Evolutionary conservation across 2,329 filamentous ascomycete species (phyloP), one percentile per base, ranked within the genome.

Genomic region (Penicillium corylophilum): DNA sequence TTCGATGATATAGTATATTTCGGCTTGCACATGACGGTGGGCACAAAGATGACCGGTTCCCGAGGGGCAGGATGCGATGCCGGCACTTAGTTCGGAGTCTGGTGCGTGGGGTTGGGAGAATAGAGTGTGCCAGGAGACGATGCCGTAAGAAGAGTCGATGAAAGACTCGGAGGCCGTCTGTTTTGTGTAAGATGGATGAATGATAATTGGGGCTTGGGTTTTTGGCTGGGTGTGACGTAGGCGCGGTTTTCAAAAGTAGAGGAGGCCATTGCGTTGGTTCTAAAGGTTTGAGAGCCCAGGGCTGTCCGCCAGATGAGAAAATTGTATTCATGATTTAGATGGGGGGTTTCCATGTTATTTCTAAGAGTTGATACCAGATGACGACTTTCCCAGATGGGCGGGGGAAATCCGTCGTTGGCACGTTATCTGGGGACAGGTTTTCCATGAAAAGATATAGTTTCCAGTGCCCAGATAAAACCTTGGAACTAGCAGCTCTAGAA

Each of bases 1-100:
- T 0, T 66, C 54, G 0, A 71, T 62, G 16, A 78, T 61, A 47
- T 77, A 64, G 46, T 77, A 78, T 1, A 78, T 65, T 56, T 77
- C 75, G 0, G 75, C 69, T 33, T 77, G 74, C 4, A 51, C 38
- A 46, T 77, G 75, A 0, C 71, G 65, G 55, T 78, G 75, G 1
- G 56, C 53, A 38, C 67, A 69, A 6, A 76, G 59, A 48, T 70
- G 60, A 7, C 74, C 74, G 7, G 57, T 65, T 5, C 44, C 39
- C 1, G 66, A 61, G 1, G 66, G 65, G 49, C 67, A 73, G 2
- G 60, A 61, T 1, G 71, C 74, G 15, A 76, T 68, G 0, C 74
- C 74, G 1, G 68, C 65, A 3, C 63, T 72, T 18, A 77, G 58
- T 5, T 70, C 65, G 44, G 69, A 60, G 0, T 69, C 71, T 2